phyloP scores from a whole-genome alignment of 2,329 filamentous ascomycete genomes.

The Triangularia setosa region DNA sequence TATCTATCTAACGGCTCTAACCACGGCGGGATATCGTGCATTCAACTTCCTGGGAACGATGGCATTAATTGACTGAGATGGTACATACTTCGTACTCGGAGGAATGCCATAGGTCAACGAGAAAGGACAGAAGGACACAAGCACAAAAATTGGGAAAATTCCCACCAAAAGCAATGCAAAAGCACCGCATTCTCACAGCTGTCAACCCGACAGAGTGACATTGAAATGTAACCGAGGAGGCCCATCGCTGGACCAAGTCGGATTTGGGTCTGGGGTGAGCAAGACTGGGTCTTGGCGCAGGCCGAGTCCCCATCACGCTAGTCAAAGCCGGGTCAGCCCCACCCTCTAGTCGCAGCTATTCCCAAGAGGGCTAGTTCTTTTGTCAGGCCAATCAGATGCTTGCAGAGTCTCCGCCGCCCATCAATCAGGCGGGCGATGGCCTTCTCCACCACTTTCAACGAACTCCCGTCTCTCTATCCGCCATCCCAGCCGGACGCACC shows the following conservation, averaged over 20 bases:
- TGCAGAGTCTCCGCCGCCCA: constrained; percentile 1
- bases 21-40: background rate
- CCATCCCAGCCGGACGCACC: background rate
- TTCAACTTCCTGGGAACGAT: background rate
- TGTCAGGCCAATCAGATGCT: background rate
- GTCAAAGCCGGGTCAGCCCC: constrained; percentile 1
- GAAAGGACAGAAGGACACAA: background rate
- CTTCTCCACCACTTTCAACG: constrained; percentile 3
- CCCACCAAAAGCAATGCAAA: background rate
- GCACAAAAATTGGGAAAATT: background rate
- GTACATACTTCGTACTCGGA: background rate
- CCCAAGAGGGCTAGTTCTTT: background rate
- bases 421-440: background rate
- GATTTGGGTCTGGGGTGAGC: background rate
- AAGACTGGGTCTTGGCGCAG: background rate
- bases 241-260: background rate
- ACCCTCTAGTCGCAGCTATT: background rate
- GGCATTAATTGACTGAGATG: background rate
- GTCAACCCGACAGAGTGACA: background rate
- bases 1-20: background rate
- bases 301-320: background rate
- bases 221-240: background rate
- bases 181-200: background rate
- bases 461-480: background rate
- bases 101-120: background rate